Evolutionary conservation across 1,139 yeast species (phyloP).

Genomic region (Candida freyschussii): DNA sequence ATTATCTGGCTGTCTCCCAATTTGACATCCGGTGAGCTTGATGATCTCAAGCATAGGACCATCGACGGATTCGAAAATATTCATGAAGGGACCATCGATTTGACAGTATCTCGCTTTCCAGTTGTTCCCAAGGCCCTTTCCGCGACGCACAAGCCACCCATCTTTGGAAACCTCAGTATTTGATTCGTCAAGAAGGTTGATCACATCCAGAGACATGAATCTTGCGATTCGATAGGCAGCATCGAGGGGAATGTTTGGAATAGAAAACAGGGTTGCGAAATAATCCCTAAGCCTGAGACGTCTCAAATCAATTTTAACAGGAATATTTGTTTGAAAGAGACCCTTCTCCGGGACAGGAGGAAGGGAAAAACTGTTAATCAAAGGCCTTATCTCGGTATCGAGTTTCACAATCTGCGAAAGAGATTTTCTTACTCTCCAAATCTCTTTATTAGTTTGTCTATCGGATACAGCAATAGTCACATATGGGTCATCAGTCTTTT

Average conservation of each 20-base stretch:
- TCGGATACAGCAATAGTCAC: constrained; percentile 62
- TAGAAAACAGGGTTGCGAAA: constrained; percentile 52
- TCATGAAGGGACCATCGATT: constrained; percentile 59
- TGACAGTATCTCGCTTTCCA: constrained; percentile 80
- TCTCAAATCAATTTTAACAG: constrained; percentile 61
- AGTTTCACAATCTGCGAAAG: constrained; percentile 50
- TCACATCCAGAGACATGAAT: constrained; percentile 64
- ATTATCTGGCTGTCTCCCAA: constrained; percentile 54
- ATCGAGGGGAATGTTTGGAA: constrained; percentile 55
- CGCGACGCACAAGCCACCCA: constrained; percentile 62
- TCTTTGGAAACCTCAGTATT: constrained; percentile 57
- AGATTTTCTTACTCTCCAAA: constrained; percentile 69
- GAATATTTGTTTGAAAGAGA: constrained; percentile 53
- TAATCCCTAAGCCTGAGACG: constrained; percentile 53
- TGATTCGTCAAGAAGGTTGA: constrained; percentile 58
- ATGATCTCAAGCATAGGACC: constrained; percentile 53
- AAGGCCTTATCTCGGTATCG: constrained; percentile 49
- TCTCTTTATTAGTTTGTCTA: constrained; percentile 52
- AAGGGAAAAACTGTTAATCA: constrained; percentile 52
- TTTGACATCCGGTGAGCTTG: constrained; percentile 51
- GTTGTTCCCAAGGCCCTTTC: constrained; percentile 48
- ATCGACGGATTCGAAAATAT: constrained; percentile 56
- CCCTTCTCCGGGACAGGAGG: constrained; percentile 63
- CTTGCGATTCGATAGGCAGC: constrained; percentile 53
- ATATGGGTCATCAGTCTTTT: constrained; percentile 49